Base-by-base conservation (phyloP, 1,284 basidiomycete genomes). In the Ustanciosporium gigantosporum region DNA sequence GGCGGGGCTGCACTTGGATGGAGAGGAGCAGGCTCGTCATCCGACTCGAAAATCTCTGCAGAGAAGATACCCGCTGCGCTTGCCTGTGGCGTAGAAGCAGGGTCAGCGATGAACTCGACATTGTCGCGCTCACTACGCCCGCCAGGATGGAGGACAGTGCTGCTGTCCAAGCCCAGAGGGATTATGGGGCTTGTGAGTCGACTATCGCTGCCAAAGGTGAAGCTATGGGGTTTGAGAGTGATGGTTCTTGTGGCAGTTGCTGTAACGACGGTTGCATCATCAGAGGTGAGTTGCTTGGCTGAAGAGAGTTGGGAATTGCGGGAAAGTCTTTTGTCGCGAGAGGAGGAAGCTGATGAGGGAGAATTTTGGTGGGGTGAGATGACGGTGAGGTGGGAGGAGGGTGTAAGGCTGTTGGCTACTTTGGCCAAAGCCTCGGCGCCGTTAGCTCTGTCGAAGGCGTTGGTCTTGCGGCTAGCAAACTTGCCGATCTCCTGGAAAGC, bases 401-500 rank as follows among this genome's bases (percentile, higher is more conserved):
- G 3, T 3, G 38, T 32, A 39, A 65, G 61, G n/a, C 47, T 47
- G 9, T 59, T 45, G 21, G 56, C 61, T 17, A 65, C 43, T 4
- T 41, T 41, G 6, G 46, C 51, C 11, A 65, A 38, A 0, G 50
- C 46, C 9, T 65, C 46, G 17, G 61, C 53, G 15, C 48, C 58
- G 19, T 45, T 46, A 9, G 44, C 41, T 15, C 55, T 41, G 15
- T 65, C 55, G 2, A 48, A 39, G 8, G 50, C 51, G 15, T 44
- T 53, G 5, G 43, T 38, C 16, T 42, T 47, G 14, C 46, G 46
- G 15, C 24, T 55, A 19, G 62, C 51, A 16, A 48, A 34, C 8
- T 46, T 46, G 4, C 51, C 52, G 11, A 60, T 45, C n/a, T 60
- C 57, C 38, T 19, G 47, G 36, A 66, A 32, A 3, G 58, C 64